Evolutionary conservation across 768 basidiomycete species (phyloP), one percentile per base, ranked within the genome.

Genomic region (Boletus rubropictus): DNA sequence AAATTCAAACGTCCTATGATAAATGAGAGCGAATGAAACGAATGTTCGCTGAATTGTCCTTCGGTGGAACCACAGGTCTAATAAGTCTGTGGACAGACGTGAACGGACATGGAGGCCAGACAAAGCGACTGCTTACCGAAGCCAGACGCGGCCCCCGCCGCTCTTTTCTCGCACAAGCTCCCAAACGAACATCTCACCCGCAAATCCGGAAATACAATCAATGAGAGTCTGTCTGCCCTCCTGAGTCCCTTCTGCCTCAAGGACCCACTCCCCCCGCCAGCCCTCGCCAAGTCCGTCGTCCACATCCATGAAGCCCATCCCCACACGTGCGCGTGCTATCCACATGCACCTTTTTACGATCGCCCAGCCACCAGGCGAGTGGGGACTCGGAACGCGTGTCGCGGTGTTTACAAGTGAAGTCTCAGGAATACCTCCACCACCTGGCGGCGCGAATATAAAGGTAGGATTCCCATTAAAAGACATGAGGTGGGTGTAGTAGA

Each of bases 161-260:
- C 81, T 76, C 62, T 78, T 82, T 55, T 85, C 83, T 48, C 79
- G 72, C 18, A 81, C 70, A 15, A 86, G 56, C 63, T 84, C 79
- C 81, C 75, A 77, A 33, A 61, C 55, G 24, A 67, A 66, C 11
- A 48, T 52, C 54, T 56, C 66, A 0, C 76, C 75, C 3, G 65
- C 58, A 2, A 44, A 47, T 31, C 64, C 61, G 1, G 63, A 58
- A 11, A 84, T 64, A 55, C 79, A 80, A 50, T 81, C 73, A n/a
- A 83, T 49, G 34, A 87, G 62, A 3, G 69, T 60, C 59, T 77
- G 71, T 37, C 76, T 70, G 5, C 82, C 84, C 59, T 86, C 85
- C 27, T 66, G 70, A 15, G 86, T 89, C 1, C 86, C 88, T 44
- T 86, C 84, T 1, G 79, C 81, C 63, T 89, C 84, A n/a, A 89